phyloP scores from a whole-genome alignment of 2,329 filamentous ascomycete species.

The Alternaria metachromatica region DNA sequence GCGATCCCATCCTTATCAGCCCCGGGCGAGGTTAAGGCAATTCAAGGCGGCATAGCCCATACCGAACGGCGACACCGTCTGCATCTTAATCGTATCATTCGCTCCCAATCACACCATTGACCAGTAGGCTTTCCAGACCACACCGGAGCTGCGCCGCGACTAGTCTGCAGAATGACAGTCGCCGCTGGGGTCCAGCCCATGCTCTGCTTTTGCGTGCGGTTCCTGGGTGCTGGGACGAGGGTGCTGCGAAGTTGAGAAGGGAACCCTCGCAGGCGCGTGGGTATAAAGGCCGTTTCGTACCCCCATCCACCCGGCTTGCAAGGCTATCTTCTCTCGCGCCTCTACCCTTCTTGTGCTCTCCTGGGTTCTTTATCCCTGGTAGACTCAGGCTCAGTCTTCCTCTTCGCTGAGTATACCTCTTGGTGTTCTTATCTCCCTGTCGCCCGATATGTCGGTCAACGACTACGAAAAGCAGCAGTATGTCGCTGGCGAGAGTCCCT shows the following conservation, averaged over 20 bases:
- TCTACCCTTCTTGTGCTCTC: constrained; percentile 17
- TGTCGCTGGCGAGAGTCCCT: constrained; percentile 18
- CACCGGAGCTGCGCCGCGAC: constrained; percentile 19
- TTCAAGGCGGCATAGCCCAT: constrained; percentile 20
- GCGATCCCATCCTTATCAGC: constrained; percentile 33
- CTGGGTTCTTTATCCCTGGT: constrained; percentile 4
- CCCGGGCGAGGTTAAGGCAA: constrained; percentile 24
- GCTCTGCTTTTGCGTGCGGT: neutral
- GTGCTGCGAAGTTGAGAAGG: constrained; percentile 19
- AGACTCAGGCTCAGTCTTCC: constrained; percentile 4
- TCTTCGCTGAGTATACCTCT: neutral
- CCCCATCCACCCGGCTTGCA: constrained; percentile 15
- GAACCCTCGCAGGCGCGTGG: constrained; percentile 15
- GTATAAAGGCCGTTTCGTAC: constrained; percentile 38
- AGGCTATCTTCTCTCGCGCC: constrained; percentile 26
- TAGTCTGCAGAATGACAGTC: constrained; percentile 16
- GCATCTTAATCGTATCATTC: constrained; percentile 21
- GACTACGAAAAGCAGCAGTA: constrained; percentile 38
- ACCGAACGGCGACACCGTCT: constrained; percentile 16
- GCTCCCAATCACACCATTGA: constrained; percentile 26
- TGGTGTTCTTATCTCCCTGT: neutral
- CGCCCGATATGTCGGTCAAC: constrained; percentile 25
- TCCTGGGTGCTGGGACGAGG: neutral
- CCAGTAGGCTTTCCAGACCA: constrained; percentile 20
- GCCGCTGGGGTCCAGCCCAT: constrained; percentile 19